A percentile compares a stretch with the other conserved stretches of the same genome.
Conservation (phyloP, 2,329 filamentous ascomycete genomes). For the Diplodia corticola region DNA sequence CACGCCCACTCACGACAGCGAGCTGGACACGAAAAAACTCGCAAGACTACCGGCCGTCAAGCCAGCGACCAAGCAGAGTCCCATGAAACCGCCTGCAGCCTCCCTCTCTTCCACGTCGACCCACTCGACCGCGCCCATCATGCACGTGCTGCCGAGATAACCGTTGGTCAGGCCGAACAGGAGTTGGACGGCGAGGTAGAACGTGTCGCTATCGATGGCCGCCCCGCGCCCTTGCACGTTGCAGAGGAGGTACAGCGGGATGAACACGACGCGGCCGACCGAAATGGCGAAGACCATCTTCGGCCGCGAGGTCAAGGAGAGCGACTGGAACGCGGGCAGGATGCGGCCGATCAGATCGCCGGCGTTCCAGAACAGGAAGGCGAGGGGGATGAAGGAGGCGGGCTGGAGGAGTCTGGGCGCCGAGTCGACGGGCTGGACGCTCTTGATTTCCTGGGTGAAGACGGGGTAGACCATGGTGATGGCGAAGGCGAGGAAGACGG, state of each 20-base stretch:
- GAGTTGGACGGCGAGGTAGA: constrained; percentile 85
- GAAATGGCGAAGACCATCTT: constrained; percentile 66
- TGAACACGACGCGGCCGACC: constrained; percentile 65
- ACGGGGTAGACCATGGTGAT: constrained; percentile 95
- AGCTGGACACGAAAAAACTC: constrained; percentile 70
- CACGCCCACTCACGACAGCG: background rate
- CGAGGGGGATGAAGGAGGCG: constrained; percentile 81
- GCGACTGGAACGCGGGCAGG: constrained; percentile 58
- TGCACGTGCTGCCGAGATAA: constrained; percentile 80
- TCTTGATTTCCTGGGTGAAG: constrained; percentile 64
- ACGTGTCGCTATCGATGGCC: constrained; percentile 77
- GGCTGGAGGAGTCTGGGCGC: constrained; percentile 64
- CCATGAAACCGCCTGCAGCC: constrained; percentile 92
- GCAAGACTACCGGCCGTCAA: constrained; percentile 82
- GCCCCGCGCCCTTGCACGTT: constrained; percentile 75
- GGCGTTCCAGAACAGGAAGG: constrained; percentile 89
- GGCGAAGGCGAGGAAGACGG: constrained; percentile 77
- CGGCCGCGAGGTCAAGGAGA: constrained; percentile 63
- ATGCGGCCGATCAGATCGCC: constrained; percentile 82
- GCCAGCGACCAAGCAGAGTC: constrained; percentile 80
- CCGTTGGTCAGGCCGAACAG: constrained; percentile 84
- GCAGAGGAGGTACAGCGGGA: constrained; percentile 87
- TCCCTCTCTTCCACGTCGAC: constrained; percentile 82
- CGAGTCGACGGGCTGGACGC: constrained; percentile 44
- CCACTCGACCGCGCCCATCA: constrained; percentile 85